Evolutionary conservation across 305 asterid genomes (phyloP).

Genomic region (Fraxinus latifolia): DNA sequence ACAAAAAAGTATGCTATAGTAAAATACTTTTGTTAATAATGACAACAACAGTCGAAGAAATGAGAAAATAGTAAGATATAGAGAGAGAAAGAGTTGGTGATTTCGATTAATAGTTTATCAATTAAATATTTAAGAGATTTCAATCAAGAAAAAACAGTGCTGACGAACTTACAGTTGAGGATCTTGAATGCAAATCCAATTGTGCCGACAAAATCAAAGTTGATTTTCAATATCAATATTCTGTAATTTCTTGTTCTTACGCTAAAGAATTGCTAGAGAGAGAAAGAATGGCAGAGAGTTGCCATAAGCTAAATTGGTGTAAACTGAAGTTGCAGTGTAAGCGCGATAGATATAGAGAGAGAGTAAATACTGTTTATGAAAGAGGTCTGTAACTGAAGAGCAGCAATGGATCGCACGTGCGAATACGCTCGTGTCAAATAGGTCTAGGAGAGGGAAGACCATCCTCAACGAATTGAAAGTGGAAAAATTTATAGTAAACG

Average conservation of each 20-base stretch:
- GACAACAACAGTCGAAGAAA: slow-evolving; percentile 16
- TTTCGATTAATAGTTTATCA: background rate
- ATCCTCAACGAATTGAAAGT: background rate
- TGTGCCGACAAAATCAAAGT: slow-evolving; percentile 3
- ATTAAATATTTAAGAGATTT: background rate
- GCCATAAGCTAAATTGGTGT: background rate
- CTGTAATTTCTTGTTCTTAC: background rate
- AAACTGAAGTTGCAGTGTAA: background rate
- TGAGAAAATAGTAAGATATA: background rate
- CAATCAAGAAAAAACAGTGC: background rate
- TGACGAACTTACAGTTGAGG: slow-evolving; percentile 4
- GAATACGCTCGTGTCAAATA: background rate
- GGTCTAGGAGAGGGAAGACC: slow-evolving; percentile 1
- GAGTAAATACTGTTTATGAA: background rate
- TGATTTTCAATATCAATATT: background rate
- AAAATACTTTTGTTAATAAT: slow-evolving; percentile 5
- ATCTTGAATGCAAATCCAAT: background rate
- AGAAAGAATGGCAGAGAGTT: background rate
- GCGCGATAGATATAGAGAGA: background rate
- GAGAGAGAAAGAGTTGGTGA: background rate
- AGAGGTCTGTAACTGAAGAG: background rate
- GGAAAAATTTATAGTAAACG: background rate
- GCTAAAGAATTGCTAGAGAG: background rate
- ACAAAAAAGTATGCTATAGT: background rate
- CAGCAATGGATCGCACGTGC: background rate